Base-by-base conservation (phyloP, 768 basidiomycete genomes). In the Boletus rufocinnamomeus region DNA sequence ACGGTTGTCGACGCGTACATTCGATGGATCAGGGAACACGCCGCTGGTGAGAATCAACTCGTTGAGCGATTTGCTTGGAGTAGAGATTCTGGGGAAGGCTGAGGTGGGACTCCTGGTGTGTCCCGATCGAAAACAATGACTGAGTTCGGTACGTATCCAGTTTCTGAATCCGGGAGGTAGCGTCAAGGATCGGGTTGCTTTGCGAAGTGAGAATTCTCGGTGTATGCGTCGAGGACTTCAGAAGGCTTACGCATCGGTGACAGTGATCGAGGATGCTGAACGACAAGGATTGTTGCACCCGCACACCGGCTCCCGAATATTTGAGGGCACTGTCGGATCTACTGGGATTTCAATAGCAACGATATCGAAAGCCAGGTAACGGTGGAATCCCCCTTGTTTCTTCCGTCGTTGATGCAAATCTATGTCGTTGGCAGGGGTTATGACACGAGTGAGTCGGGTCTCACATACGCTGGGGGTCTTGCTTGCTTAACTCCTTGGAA, bases 141-240 rank as follows among this genome's bases (percentile, higher is more conserved):
- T 27, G 34, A 58, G 13, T 52, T 9, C 63, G 93, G 87, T 94
- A 85, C 16, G 28, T 43, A 21, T 44, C 11, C 65, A 98, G 93
- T 99, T 88, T 69, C 71, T 98, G 59, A 99, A 99, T 73, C 96
- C 97, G 1, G 96, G 96, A 27, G 97, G 97, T 41, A 98, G 95
- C 54, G 91, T 98, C 50, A 99, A 99, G 72, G 97, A 99, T 72
- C 85, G 97, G 32, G 96, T 98, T n/a, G 96, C 95, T 0, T 72
- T 98, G 59, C 83, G 86, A 72, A 93, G 95, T 97, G 67, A 59
- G 84, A 63, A 19, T 9, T 10, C 6, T n/a, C 10, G 5, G 14
- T 23, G 46, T 58, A 49, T 50, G 37, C 59, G 41, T 49, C 32
- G 1, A 4, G 3, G 23, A 60, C 54, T 27, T 25, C 13, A n/a